Conservation (phyloP, 2,329 filamentous ascomycete genomes). For the Aspergillus piperis region DNA sequence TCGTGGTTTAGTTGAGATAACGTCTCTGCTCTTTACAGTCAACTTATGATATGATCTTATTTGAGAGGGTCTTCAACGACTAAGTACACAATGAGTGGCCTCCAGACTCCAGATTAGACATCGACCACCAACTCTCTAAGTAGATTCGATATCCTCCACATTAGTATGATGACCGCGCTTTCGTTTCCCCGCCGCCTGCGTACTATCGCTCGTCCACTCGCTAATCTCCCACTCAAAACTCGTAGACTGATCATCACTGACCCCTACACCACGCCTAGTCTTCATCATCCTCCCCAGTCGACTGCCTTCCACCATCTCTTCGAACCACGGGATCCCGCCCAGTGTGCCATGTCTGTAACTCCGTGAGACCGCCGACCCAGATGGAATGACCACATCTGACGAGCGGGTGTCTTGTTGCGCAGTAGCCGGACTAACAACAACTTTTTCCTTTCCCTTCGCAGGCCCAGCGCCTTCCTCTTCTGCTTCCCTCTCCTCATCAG, state of each 20-base stretch:
- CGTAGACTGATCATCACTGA: slow-evolving; percentile 64
- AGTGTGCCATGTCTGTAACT: slow-evolving; percentile 41
- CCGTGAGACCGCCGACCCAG: slow-evolving; percentile 30
- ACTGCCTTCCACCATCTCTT: slow-evolving; percentile 76
- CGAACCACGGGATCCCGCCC: slow-evolving; percentile 79
- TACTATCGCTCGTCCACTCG: slow-evolving; percentile 63
- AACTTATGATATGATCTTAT: background rate
- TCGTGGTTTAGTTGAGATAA: no score
- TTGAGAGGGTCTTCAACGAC: background rate
- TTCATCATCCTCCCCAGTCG: slow-evolving; percentile 68
- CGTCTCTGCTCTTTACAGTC: no score
- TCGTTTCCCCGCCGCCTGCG: slow-evolving; percentile 31
- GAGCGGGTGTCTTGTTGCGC: slow-evolving; percentile 11
- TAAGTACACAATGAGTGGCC: no score
- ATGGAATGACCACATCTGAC: slow-evolving; percentile 25
- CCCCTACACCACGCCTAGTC: slow-evolving; percentile 57
- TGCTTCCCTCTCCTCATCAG: slow-evolving; percentile 14
- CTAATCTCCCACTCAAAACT: slow-evolving; percentile 81
- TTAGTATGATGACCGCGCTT: slow-evolving; percentile 29
- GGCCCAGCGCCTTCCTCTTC: slow-evolving; percentile 30
- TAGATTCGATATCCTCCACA: slow-evolving; percentile 4
- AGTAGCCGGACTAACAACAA: slow-evolving; percentile 14
- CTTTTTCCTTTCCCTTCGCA: slow-evolving; percentile 12
- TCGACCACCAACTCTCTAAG: background rate
- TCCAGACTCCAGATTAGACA: no score